These are phyloP conservation scores for Chamaenerion angustifolium DNA, from an alignment of 345 rosid species.

Conservation along the genomic window DNA sequence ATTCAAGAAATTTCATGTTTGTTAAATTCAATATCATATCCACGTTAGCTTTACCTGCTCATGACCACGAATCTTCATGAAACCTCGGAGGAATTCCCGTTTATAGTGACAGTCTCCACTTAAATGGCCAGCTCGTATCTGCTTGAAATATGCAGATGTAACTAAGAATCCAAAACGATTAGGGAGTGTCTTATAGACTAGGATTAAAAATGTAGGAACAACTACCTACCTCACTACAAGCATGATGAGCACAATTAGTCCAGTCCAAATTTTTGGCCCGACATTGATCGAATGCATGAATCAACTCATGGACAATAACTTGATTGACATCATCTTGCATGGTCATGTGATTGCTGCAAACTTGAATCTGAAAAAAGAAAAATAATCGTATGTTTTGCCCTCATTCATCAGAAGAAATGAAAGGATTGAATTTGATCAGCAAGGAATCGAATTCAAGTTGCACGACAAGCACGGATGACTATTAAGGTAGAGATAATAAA, in stretches of 20 bases:
- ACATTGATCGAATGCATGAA: constrained; percentile 87
- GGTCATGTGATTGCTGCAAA: constrained; percentile 65
- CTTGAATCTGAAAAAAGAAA: constrained; percentile 36
- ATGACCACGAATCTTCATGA: constrained; percentile 65
- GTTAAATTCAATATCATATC: too few relatives aligned
- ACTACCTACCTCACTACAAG: constrained; percentile 70
- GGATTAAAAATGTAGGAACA: constrained; percentile 1
- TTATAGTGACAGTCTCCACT: constrained; percentile 95
- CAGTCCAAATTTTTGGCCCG: constrained; percentile 80
- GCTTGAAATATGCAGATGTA: constrained; percentile 1
- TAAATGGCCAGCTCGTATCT: constrained; percentile 89
- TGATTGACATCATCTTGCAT: constrained; percentile 79
- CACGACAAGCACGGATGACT: too few relatives aligned
- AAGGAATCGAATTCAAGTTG: too few relatives aligned
- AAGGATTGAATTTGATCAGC: too few relatives aligned
- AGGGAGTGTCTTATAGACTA: too few relatives aligned
- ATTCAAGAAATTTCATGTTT: too few relatives aligned
- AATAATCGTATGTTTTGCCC: background rate
- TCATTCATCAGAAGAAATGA: background rate
- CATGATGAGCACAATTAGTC: constrained; percentile 90
- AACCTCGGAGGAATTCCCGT: constrained; percentile 67
- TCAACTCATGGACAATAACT: constrained; percentile 72
- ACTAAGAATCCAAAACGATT: background rate
- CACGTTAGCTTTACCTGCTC: constrained; percentile 48
- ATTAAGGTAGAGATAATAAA: too few relatives aligned